Conservation (phyloP, 2,329 filamentous ascomycete genomes). For the Falciphora oryzae region DNA sequence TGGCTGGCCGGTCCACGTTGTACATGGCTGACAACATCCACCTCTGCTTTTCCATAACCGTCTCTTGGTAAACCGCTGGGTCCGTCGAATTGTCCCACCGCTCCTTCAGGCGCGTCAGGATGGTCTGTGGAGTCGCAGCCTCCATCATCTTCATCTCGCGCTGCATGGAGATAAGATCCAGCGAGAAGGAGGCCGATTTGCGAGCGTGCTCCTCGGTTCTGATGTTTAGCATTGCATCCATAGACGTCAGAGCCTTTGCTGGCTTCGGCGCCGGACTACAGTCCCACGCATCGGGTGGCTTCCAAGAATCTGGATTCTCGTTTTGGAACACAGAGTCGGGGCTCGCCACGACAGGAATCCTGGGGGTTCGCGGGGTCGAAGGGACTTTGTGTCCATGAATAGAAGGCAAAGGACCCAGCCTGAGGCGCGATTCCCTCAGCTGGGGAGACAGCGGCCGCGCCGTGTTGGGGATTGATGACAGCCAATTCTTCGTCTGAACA, state of each 20-base stretch:
- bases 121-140: conserved; percentile 41
- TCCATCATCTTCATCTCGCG: conserved; percentile 51
- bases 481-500: conserved; percentile 9
- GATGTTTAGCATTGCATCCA: conserved; percentile 7
- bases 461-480: conserved; percentile 6
- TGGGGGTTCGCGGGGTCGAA: conserved; percentile 1
- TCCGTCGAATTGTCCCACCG: conserved; percentile 43
- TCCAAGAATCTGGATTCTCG: conserved; percentile 38
- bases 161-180: conserved; percentile 37
- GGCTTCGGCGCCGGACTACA: conserved; percentile 24
- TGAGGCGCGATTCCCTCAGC: background rate
- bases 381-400: background rate
- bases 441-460: conserved; percentile 5
- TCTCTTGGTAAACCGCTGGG: conserved; percentile 43
- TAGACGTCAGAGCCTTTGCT: conserved; percentile 7
- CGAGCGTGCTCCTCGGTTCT: conserved; percentile 11
- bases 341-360: conserved; percentile 17
- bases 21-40: conserved; percentile 37
- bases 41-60: conserved; percentile 38
- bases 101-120: conserved; percentile 50
- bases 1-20: conserved; percentile 32
- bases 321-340: conserved; percentile 20
- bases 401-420: conserved; percentile 2
- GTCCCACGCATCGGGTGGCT: conserved; percentile 38
- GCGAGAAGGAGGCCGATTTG: conserved; percentile 18